phyloP scores from a whole-genome alignment of 2,329 filamentous ascomycete genomes.

The Hypoxylon sp. region DNA sequence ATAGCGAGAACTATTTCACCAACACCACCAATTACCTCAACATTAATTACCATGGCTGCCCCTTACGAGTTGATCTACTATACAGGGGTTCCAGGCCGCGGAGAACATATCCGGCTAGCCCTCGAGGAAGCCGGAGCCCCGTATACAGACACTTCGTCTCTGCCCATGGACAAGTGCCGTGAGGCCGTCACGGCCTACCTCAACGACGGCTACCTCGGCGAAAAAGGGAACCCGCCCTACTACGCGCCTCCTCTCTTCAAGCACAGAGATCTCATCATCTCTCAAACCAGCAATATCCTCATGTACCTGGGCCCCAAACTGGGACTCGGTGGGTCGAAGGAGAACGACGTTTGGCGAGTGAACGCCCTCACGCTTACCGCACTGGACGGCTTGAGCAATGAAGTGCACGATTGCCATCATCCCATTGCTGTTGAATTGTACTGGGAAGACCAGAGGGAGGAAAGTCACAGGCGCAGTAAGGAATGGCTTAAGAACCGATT shows the following conservation, averaged over 20 bases:
- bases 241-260: constrained; percentile 77
- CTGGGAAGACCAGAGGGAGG: constrained; percentile 83
- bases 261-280: constrained; percentile 72
- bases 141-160: constrained; percentile 69
- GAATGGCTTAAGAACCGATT: constrained; percentile 73
- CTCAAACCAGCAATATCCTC: constrained; percentile 80
- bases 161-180: constrained; percentile 13
- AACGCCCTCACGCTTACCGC: constrained; percentile 77
- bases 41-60: neutral
- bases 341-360: constrained; percentile 65
- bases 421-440: constrained; percentile 71
- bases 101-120: constrained; percentile 79
- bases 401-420: constrained; percentile 82
- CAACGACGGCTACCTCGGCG: constrained; percentile 57
- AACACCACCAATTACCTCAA: neutral
- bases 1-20: no score
- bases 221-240: constrained; percentile 69
- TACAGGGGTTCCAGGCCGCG: constrained; percentile 78
- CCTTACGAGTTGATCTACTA: constrained; percentile 78
- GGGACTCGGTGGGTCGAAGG: constrained; percentile 63
- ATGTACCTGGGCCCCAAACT: constrained; percentile 75
- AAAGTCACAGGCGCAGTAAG: constrained; percentile 69
- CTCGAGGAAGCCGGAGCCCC: constrained; percentile 76
- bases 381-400: constrained; percentile 77
- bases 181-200: constrained; percentile 20